Conservation (phyloP, 257 asterid species). For the Coffea eugenioides region DNA sequence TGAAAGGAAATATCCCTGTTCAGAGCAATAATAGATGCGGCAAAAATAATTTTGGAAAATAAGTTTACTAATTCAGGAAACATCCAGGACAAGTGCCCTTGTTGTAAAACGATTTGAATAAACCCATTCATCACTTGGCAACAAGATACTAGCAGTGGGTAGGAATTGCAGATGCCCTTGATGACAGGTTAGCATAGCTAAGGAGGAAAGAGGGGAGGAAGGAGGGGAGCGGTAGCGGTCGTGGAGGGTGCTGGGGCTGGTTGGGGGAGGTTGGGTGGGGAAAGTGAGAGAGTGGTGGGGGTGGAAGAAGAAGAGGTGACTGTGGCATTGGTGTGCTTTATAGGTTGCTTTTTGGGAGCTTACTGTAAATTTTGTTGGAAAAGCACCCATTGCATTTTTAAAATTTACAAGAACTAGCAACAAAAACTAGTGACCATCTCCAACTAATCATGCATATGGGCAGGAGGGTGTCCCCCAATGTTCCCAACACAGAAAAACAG, state of each 20-base stretch:
- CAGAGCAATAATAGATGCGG: background rate
- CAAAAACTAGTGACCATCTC: background rate
- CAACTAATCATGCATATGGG: background rate
- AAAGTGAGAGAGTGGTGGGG: no score
- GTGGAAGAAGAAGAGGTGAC: no score
- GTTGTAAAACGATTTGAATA: background rate
- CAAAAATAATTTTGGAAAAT: background rate
- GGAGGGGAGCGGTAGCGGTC: no score
- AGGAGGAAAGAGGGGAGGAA: background rate
- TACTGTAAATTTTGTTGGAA: no score
- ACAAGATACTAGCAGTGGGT: background rate
- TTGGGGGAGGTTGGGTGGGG: no score
- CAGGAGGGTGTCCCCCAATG: background rate
- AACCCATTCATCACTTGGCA: background rate
- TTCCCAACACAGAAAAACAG: background rate
- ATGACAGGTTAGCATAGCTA: background rate
- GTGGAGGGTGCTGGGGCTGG: no score
- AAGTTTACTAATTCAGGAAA: background rate
- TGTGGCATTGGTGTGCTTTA: no score
- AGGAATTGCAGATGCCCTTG: background rate
- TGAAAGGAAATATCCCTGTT: constrained; percentile 15
- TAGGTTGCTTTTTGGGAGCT: no score
- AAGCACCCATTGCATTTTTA: no score
- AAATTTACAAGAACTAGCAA: no score
- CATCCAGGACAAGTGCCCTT: background rate